Evolutionary conservation across 1,284 basidiomycete species (phyloP).

Genomic region (Cystobasidium pallidum): DNA sequence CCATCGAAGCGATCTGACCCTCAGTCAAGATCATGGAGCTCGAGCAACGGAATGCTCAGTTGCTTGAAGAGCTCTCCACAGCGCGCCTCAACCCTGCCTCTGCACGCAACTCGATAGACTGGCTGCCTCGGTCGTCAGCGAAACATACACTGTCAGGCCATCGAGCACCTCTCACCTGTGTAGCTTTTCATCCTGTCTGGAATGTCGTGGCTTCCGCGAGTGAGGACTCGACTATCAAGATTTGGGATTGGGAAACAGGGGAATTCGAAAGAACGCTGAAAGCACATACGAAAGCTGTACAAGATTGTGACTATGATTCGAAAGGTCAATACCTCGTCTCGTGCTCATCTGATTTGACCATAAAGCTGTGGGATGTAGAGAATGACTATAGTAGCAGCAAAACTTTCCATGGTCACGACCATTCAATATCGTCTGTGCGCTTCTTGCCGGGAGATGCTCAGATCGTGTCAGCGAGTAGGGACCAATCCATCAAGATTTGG

Average conservation of each 20-base stretch:
- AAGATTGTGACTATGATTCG: conserved; percentile 81
- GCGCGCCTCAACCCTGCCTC: conserved; percentile 57
- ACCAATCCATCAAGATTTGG: conserved; percentile 82
- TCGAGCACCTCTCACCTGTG: conserved; percentile 71
- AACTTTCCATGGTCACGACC: conserved; percentile 86
- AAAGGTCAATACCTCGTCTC: conserved; percentile 64
- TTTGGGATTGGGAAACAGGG: conserved; percentile 95
- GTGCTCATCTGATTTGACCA: conserved; percentile 83
- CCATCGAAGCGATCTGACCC: background rate
- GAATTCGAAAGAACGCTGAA: conserved; percentile 89
- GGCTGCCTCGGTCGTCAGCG: conserved; percentile 79
- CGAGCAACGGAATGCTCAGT: conserved; percentile 73
- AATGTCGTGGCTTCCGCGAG: conserved; percentile 80
- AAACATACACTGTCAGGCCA: conserved; percentile 79
- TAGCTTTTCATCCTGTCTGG: conserved; percentile 86
- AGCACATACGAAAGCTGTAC: conserved; percentile 85
- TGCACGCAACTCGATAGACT: conserved; percentile 67
- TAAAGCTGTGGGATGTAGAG: conserved; percentile 87
- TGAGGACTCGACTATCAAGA: conserved; percentile 84
- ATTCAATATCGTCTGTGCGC: conserved; percentile 79
- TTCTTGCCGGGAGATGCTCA: conserved; percentile 82
- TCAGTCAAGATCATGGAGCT: conserved; percentile 77
- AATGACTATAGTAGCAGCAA: conserved; percentile 87
- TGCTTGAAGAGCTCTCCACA: conserved; percentile 66
- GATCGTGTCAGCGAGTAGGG: conserved; percentile 81